Base-by-base conservation (phyloP, 2,329 filamentous ascomycete genomes). In the Aspergillus sp. region DNA sequence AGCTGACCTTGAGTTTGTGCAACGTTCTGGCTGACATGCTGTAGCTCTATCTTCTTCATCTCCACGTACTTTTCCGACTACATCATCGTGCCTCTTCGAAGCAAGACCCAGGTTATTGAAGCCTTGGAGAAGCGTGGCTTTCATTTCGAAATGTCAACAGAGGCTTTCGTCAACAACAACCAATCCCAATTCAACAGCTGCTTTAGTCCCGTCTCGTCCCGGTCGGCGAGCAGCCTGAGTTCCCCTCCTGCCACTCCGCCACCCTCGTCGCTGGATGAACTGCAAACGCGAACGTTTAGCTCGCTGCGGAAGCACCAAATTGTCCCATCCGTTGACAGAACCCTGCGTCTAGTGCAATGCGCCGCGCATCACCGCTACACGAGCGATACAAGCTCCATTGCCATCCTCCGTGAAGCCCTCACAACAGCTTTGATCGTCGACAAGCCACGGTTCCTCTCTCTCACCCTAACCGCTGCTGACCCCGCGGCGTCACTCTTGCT, bases 21-120 rank as follows among this genome's bases (percentile, higher is more conserved):
- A 32, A 50, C 17, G 17, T 38, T 30, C 57, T 64, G 53, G 62
- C 54, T 38, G 15, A 36, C 7, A 25, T 27, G 36, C 17, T 17
- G 19, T 50, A 87, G 85, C 55, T 91, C 94, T 56, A 96, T 99
- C 72, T 97, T 98, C 82, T 98, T 98, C 83, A 96, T 97, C 75
- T 97, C 94, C 3, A 97, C 92, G 32, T 99, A 98, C 78, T 98
- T 96, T 78, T 95, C 91, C 36, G 94, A 99, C 79, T 98, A 96
- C 77, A 96, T 99, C 68, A 84, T 98, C 38, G 92, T 97, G 1
- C 93, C 95, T 0, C 83, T 83, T 56, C 90, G 88, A 71, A 87
- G 90, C 70, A 87, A 89, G 54, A 80, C 84, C 25, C 88, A 88
- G 41, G 93, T 98, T 51, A 86, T 92, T 36, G 83, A 87, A 60